phyloP scores from a whole-genome alignment of 2,329 filamentous ascomycete species.

The Alternaria conjuncta region DNA sequence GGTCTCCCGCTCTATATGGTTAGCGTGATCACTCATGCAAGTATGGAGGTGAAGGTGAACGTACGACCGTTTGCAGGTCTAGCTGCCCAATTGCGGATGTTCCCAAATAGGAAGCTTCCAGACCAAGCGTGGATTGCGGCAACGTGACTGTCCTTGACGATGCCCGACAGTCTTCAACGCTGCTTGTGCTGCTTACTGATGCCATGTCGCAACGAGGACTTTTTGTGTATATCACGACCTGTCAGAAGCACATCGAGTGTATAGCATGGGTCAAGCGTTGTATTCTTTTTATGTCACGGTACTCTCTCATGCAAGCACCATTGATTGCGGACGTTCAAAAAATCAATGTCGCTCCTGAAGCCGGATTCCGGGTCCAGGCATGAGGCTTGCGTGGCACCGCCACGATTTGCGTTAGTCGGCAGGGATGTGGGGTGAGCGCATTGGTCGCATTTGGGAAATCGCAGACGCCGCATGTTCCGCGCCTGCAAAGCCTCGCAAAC shows the following conservation, averaged over 20 bases:
- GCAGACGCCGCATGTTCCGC: slow-evolving; percentile 25
- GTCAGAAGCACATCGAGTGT: neutral
- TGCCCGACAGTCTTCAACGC: neutral
- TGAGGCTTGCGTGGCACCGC: slow-evolving; percentile 21
- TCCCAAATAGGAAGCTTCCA: neutral
- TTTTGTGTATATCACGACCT: neutral
- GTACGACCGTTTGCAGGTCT: neutral
- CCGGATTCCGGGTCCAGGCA: neutral
- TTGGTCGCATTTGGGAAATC: slow-evolving; percentile 24
- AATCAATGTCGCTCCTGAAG: neutral
- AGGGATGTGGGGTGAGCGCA: slow-evolving; percentile 22
- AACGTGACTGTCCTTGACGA: neutral
- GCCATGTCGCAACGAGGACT: neutral
- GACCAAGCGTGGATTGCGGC: neutral
- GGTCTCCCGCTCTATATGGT: neutral
- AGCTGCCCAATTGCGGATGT: neutral
- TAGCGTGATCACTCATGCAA: neutral
- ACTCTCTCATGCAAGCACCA: neutral
- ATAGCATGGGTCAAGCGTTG: neutral
- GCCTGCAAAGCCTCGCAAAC: slow-evolving; percentile 15
- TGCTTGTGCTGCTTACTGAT: neutral
- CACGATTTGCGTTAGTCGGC: slow-evolving; percentile 22
- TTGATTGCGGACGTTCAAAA: neutral
- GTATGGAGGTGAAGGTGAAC: neutral
- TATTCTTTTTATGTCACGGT: neutral